Conservation (phyloP, 2,329 filamentous ascomycete species). For the Aspergillus piperis region DNA sequence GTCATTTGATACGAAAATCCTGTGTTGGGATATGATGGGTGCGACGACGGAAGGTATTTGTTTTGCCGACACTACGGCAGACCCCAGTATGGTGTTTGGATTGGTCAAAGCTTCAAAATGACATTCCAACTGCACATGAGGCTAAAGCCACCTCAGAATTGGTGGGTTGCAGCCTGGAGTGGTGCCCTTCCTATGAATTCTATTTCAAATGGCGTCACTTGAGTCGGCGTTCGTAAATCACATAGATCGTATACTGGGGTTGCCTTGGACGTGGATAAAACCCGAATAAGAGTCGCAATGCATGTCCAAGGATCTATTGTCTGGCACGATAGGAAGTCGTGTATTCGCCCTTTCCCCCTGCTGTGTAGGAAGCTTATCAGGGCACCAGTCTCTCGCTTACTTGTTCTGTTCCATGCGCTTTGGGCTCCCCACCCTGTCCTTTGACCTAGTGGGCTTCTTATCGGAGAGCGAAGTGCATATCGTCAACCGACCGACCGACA, state of each 20-base stretch:
- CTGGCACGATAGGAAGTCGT: neutral
- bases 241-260: neutral
- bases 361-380: neutral
- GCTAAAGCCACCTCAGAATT: neutral
- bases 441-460: neutral
- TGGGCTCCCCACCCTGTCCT: neutral
- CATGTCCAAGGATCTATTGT: neutral
- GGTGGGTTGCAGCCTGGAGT: slow-evolving; percentile 1
- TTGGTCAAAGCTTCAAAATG: slow-evolving; percentile 22
- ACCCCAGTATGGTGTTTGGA: slow-evolving; percentile 44
- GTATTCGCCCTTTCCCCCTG: neutral
- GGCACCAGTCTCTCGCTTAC: neutral
- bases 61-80: slow-evolving; percentile 48
- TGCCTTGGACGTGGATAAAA: neutral
- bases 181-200: neutral
- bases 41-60: slow-evolving; percentile 48
- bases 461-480: neutral
- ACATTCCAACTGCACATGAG: neutral
- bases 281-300: neutral
- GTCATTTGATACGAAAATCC: slow-evolving; percentile 40
- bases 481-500: neutral
- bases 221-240: neutral
- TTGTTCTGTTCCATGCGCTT: neutral
- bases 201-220: slow-evolving; percentile 6
- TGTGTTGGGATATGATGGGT: slow-evolving; percentile 50